Percentiles rank a stretch among this genome's conserved stretches.
phyloP scores from a whole-genome alignment of 768 basidiomycete genomes.

The Amanita molliuscula region DNA sequence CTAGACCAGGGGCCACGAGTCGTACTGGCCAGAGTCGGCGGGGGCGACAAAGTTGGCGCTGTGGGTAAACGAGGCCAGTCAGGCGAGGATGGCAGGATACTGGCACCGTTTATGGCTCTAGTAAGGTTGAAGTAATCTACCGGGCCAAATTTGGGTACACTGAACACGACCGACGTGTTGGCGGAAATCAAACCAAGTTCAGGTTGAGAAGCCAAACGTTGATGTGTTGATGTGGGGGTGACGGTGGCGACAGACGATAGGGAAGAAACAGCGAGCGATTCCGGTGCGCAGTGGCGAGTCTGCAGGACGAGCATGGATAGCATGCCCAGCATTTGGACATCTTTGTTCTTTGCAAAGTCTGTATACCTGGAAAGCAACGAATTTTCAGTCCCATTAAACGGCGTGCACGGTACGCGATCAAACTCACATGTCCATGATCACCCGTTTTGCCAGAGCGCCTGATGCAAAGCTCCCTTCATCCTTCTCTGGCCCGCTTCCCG shows the following conservation, averaged over 20 bases:
- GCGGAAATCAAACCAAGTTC: conserved; percentile 2
- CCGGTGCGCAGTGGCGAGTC: conserved; percentile 13
- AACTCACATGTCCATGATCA: conserved; percentile 41
- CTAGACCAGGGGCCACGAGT: conserved; percentile 75
- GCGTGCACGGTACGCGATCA: conserved; percentile 1
- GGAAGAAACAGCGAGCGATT: conserved; percentile 4
- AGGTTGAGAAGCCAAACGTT: conserved; percentile 3
- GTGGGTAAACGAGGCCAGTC: conserved; percentile 44
- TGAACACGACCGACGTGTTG: conserved; percentile 6
- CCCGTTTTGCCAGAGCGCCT: conserved; percentile 22
- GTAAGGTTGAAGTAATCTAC: conserved; percentile 54
- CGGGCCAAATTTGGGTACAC: conserved; percentile 15
- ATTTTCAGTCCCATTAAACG: too few relatives aligned
- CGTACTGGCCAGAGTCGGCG: conserved; percentile 33
- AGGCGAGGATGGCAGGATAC: conserved; percentile 31
- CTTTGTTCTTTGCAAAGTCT: conserved; percentile 38
- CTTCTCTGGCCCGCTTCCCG: conserved; percentile 7
- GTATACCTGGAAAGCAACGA: conserved; percentile 21
- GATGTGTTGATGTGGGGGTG: conserved; percentile 1
- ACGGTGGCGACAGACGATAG: conserved; percentile 3
- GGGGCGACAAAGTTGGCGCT: conserved; percentile 25
- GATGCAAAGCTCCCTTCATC: conserved; percentile 15
- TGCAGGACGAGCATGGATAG: conserved; percentile 58
- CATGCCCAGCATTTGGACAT: conserved; percentile 80
- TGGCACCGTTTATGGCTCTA: conserved; percentile 11